phyloP scores from a whole-genome alignment of 768 basidiomycete genomes.

The Trametes cinnabarina region DNA sequence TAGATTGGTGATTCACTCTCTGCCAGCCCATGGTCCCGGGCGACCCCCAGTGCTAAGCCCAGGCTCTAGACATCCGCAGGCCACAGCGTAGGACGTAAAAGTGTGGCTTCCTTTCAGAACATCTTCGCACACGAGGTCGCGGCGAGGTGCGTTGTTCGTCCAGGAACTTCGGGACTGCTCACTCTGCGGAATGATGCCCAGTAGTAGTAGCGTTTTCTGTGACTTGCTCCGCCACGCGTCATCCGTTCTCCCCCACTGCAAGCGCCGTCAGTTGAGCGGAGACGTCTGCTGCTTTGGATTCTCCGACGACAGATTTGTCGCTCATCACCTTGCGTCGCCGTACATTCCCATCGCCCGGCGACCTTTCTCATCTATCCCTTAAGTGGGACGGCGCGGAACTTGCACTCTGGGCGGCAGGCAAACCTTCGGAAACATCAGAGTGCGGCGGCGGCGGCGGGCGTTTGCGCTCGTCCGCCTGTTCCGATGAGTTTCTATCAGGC shows the following conservation, averaged over 20 bases:
- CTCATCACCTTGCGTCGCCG: neutral
- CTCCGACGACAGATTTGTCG: constrained; percentile 9
- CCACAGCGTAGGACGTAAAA: constrained; percentile 2
- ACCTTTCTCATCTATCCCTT: constrained; percentile 1
- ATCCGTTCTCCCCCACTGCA: neutral
- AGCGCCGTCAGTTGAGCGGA: neutral
- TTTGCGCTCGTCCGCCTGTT: neutral
- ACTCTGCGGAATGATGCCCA: neutral
- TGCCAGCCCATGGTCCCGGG: constrained; percentile 4
- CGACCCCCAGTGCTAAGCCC: neutral
- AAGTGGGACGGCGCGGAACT: neutral
- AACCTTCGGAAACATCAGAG: neutral
- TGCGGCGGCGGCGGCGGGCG: neutral
- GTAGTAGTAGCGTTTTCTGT: constrained; percentile 10
- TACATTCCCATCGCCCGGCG: constrained; percentile 4
- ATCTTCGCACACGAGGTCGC: neutral
- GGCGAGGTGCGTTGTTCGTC: constrained; percentile 11
- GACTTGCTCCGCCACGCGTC: neutral
- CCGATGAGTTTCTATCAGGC: constrained; percentile 9
- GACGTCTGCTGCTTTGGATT: constrained; percentile 6
- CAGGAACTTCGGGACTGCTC: neutral
- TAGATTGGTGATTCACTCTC: constrained; percentile 7
- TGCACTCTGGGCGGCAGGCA: neutral
- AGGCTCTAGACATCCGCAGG: neutral
- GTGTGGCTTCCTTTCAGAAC: neutral